Percentiles rank a stretch among this genome's conserved stretches.
phyloP scores from a whole-genome alignment of 768 basidiomycete genomes.

The Suillus bovinus region DNA sequence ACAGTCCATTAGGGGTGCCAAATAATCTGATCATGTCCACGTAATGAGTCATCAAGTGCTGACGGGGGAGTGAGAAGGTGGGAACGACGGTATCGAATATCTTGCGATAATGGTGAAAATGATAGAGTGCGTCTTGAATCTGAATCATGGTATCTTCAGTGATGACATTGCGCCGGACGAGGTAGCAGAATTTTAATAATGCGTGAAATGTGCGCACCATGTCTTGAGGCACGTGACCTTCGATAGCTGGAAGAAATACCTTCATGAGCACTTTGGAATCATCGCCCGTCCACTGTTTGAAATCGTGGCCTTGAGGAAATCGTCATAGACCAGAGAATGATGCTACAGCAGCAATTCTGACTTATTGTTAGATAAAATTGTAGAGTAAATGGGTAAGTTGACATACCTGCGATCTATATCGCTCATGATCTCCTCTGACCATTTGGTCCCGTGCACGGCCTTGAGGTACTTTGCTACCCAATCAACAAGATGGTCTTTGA shows the following conservation, averaged over 20 bases:
- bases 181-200: background rate
- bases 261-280: too few species aligned
- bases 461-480: background rate
- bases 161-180: background rate
- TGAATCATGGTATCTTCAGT: background rate
- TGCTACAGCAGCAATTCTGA: too few species aligned
- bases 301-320: too few species aligned
- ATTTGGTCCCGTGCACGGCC: too few species aligned
- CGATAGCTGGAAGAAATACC: background rate
- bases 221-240: background rate
- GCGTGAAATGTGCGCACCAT: background rate
- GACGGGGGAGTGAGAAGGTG: background rate
- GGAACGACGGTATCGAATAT: background rate
- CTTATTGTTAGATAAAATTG: too few species aligned
- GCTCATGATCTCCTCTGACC: too few species aligned
- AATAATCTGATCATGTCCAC: background rate
- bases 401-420: too few species aligned
- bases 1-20: background rate
- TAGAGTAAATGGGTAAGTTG: too few species aligned
- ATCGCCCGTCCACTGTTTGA: too few species aligned
- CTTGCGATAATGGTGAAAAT: background rate
- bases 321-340: too few species aligned
- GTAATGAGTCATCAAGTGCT: background rate
- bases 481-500: constrained; percentile 1
- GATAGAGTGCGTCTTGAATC: background rate